A percentile compares a stretch with the other conserved stretches of the same genome.
These are phyloP conservation scores for Multifurca ochricompacta DNA, from an alignment of 768 basidiomycete species.

Conservation along the genomic window DNA sequence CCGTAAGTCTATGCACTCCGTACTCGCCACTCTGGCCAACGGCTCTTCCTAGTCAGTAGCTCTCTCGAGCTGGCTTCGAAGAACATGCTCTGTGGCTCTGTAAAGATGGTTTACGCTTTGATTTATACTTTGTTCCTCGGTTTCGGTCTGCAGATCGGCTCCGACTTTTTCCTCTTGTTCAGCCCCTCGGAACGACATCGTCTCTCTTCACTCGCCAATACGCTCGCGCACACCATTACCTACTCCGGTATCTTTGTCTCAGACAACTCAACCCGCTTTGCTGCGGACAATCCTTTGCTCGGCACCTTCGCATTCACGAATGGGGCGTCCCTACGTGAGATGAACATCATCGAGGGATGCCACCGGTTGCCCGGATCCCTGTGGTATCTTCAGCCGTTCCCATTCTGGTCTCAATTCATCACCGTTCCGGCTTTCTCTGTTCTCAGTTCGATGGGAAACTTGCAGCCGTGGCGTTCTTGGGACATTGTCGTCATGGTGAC, in stretches of 20 bases:
- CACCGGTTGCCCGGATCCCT: constrained; percentile 54
- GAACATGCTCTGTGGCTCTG: constrained; percentile 72
- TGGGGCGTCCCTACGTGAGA: constrained; percentile 35
- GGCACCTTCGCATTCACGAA: constrained; percentile 65
- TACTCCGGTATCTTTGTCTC: constrained; percentile 59
- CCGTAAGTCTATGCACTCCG: constrained; percentile 35
- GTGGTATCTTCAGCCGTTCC: constrained; percentile 77
- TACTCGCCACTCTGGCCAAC: not conserved
- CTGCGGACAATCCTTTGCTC: constrained; percentile 34
- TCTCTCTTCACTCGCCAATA: constrained; percentile 43
- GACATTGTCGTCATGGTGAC: constrained; percentile 76
- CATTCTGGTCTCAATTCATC: constrained; percentile 61
- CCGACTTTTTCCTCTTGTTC: constrained; percentile 65
- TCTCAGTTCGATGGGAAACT: constrained; percentile 61
- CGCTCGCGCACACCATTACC: constrained; percentile 39
- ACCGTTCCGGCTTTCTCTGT: constrained; percentile 69
- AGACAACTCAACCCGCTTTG: constrained; percentile 40
- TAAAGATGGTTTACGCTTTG: constrained; percentile 79
- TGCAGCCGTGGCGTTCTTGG: constrained; percentile 62
- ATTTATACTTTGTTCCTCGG: constrained; percentile 79
- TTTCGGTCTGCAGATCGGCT: constrained; percentile 76
- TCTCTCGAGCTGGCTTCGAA: constrained; percentile 77
- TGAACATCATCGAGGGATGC: constrained; percentile 51
- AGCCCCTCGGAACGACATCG: constrained; percentile 48
- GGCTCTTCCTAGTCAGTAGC: constrained; percentile 52